A percentile compares a stretch with the other conserved stretches of the same genome.
Conservation (phyloP, 2,329 filamentous ascomycete species). For the Colletotrichum salicis region DNA sequence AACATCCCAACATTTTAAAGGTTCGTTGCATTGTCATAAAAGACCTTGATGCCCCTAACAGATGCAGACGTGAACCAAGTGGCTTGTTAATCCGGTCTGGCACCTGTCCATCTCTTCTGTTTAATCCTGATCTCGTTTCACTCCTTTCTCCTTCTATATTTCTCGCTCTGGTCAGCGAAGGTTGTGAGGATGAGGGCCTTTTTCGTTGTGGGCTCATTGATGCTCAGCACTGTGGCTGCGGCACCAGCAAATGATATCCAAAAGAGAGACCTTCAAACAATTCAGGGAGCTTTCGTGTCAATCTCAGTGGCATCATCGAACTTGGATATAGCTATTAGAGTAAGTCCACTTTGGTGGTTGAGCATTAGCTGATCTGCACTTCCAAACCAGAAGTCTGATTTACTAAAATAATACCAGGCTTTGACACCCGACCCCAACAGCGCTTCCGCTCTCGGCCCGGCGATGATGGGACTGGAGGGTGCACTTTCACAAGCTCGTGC, state of each 20-base stretch:
- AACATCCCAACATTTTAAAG: neutral
- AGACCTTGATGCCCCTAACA: neutral
- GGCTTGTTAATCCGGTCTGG: neutral
- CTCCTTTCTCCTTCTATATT: neutral
- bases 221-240: neutral
- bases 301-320: slow-evolving; percentile 16
- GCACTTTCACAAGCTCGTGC: slow-evolving; percentile 28
- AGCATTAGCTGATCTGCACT: neutral
- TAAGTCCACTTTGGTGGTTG: neutral
- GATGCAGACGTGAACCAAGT: neutral
- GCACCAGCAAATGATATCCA: neutral
- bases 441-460: neutral
- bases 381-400: neutral
- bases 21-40: neutral
- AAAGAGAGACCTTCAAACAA: neutral
- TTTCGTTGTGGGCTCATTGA: neutral
- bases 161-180: neutral
- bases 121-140: neutral
- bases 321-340: slow-evolving; percentile 10
- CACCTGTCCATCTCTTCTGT: neutral
- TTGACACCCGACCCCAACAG: slow-evolving; percentile 16
- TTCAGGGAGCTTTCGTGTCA: slow-evolving; percentile 7
- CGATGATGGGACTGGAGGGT: slow-evolving; percentile 18
- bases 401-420: neutral
- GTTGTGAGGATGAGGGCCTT: slow-evolving; percentile 4